Conservation (phyloP, 192 early-diverging fungal species). For the Gigaspora rosea region DNA sequence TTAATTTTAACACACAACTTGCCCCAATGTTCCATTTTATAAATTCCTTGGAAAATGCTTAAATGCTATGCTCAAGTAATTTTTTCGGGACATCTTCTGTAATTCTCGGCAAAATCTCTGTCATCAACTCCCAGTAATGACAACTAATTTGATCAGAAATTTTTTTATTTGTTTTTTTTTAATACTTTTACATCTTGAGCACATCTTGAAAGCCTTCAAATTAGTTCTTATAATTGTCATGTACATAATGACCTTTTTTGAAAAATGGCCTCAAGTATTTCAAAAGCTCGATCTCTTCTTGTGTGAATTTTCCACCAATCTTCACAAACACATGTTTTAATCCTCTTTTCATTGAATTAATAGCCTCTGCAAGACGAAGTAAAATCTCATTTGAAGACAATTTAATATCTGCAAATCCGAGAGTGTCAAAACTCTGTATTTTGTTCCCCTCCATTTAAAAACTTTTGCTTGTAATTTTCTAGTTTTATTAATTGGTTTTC, state of each 20-base stretch:
- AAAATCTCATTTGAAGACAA: not conserved
- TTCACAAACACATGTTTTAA: conserved; percentile 1
- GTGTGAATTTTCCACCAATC: not conserved
- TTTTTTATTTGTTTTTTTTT: not conserved
- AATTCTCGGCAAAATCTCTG: no score
- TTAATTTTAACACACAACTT: not conserved
- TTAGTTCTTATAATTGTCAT: conserved; percentile 8
- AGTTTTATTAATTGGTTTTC: conserved; percentile 14
- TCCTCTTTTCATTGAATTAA: conserved; percentile 1
- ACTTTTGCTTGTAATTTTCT: conserved; percentile 1
- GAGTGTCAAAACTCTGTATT: conserved; percentile 10
- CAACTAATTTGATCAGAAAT: not conserved
- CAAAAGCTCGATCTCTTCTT: not conserved
- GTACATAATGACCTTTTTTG: not conserved
- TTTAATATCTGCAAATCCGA: conserved; percentile 2
- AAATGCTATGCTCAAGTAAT: no score
- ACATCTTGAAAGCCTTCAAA: not conserved
- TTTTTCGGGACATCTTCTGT: not conserved
- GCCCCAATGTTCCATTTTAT: not conserved
- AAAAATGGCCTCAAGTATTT: not conserved
- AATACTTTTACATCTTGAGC: not conserved
- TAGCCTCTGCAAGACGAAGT: not conserved
- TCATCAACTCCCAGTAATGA: not conserved
- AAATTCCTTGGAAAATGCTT: not conserved
- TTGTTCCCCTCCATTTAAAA: not conserved